A percentile compares a stretch with the other conserved stretches of the same genome.
Evolutionary conservation across 2,329 filamentous ascomycete genomes (phyloP).

Genomic region (Penicillium brasilianum): DNA sequence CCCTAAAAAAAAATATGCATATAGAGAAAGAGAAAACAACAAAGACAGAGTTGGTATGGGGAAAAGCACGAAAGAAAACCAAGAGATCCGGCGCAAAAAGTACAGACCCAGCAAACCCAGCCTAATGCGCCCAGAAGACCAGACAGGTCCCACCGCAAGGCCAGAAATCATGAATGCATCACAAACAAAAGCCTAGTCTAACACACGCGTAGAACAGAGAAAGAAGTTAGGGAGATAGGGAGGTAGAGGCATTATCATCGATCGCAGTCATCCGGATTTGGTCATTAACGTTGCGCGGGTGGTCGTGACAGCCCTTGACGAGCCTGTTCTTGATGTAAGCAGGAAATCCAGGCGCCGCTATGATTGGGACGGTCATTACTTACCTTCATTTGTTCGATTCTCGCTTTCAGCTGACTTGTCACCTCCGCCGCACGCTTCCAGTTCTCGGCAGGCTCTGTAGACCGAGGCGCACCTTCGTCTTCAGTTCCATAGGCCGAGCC

Average conservation of each 20-base stretch:
- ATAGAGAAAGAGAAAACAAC: constrained; percentile 6
- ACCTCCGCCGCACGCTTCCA: constrained; percentile 98
- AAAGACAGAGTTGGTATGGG: constrained; percentile 24
- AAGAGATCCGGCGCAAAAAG: constrained; percentile 9
- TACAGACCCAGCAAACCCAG: background rate
- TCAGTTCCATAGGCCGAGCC: constrained; percentile 45
- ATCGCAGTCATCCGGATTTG: constrained; percentile 32
- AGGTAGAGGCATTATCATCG: constrained; percentile 26
- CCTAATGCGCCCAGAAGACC: constrained; percentile 1
- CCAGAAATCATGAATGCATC: constrained; percentile 11
- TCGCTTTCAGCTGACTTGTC: constrained; percentile 93
- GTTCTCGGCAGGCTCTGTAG: constrained; percentile 73
- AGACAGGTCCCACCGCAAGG: constrained; percentile 1
- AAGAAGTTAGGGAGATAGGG: constrained; percentile 16
- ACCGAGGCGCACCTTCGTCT: constrained; percentile 41
- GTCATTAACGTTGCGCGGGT: constrained; percentile 42
- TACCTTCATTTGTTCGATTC: constrained; percentile 98
- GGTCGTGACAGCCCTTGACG: constrained; percentile 51
- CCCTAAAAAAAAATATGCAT: background rate
- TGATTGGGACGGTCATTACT: background rate
- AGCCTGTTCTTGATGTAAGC: constrained; percentile 38
- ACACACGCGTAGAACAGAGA: constrained; percentile 23
- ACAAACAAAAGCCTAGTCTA: constrained; percentile 21
- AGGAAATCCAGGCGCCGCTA: background rate
- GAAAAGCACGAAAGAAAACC: constrained; percentile 17